Evolutionary conservation across 208 protist genomes (phyloP).

Genomic region (Crithidia fasciculata): DNA sequence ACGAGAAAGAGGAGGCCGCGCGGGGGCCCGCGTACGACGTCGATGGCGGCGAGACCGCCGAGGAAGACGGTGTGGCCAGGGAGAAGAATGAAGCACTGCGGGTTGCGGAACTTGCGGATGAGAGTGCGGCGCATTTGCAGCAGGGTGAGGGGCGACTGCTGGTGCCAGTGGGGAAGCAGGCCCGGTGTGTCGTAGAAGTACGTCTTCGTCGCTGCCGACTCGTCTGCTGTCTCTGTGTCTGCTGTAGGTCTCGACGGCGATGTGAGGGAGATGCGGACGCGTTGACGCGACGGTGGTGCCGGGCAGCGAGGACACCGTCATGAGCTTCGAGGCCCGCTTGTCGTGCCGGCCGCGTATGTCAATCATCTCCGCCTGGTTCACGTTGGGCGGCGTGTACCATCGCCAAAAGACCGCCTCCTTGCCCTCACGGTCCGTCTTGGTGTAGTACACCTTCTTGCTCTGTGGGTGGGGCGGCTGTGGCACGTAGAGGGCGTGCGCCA

Average conservation of each 20-base stretch:
- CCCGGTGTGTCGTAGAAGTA: constrained; percentile 92
- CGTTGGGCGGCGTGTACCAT: constrained; percentile 90
- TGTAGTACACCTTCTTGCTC: constrained; percentile 91
- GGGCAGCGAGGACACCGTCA: constrained; percentile 90
- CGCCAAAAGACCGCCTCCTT: constrained; percentile 84
- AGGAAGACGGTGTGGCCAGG: constrained; percentile 89
- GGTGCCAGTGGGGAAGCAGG: constrained; percentile 89
- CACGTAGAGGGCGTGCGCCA: constrained; percentile 87
- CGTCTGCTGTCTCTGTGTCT: constrained; percentile 8
- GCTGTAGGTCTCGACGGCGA: neutral
- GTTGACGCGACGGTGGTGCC: constrained; percentile 89
- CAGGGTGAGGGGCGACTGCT: constrained; percentile 78
- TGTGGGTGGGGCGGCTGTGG: constrained; percentile 87
- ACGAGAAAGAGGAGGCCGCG: constrained; percentile 85
- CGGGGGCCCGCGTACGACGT: constrained; percentile 80
- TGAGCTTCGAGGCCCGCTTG: constrained; percentile 87
- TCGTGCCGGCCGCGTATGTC: constrained; percentile 87
- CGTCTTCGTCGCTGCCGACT: constrained; percentile 24
- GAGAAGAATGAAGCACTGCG: constrained; percentile 85
- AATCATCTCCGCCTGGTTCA: constrained; percentile 89
- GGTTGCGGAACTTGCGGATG: constrained; percentile 86
- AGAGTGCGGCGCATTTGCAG: constrained; percentile 90
- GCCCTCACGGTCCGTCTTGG: constrained; percentile 58
- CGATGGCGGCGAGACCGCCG: constrained; percentile 82
- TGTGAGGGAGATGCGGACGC: constrained; percentile 75